phyloP scores from a whole-genome alignment of 139 green algal species.

The Chlamydomonas applanata region DNA sequence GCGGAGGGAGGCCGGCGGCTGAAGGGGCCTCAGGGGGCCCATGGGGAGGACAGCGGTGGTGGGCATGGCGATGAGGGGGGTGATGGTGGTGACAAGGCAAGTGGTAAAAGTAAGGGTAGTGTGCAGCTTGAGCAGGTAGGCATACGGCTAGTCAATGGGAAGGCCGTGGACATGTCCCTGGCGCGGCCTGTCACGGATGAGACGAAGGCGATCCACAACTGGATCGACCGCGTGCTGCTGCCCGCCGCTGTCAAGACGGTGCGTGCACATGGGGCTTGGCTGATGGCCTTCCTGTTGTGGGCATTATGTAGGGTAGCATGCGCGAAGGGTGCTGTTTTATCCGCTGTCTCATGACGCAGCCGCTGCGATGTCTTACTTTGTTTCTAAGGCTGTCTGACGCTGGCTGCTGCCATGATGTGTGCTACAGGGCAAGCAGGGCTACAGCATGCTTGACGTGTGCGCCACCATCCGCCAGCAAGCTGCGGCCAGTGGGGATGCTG shows the following conservation, averaged over 20 bases:
- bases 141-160: too few species aligned
- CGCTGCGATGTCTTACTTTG: too few species aligned
- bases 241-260: slow-evolving; percentile 63
- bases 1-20: neutral
- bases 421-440: slow-evolving; percentile 35
- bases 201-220: slow-evolving; percentile 39
- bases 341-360: too few species aligned
- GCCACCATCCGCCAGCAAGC: slow-evolving; percentile 7
- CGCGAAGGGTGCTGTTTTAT: too few species aligned
- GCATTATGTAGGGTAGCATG: neutral
- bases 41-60: too few species aligned
- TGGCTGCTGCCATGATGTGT: too few species aligned
- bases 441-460: slow-evolving; percentile 55
- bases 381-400: too few species aligned
- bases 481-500: slow-evolving; percentile 9
- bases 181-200: neutral
- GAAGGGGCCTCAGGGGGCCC: neutral
- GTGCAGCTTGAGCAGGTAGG: too few species aligned
- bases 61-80: neutral
- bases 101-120: too few species aligned
- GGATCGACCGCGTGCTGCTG: slow-evolving; percentile 67
- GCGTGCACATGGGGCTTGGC: neutral
- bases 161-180: too few species aligned
- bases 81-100: too few species aligned
- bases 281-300: neutral